Evolutionary conservation across 495 filamentous ascomycete genomes (phyloP), one percentile per base, ranked within the genome.

Genomic region (Annulohypoxylon moriforme): DNA sequence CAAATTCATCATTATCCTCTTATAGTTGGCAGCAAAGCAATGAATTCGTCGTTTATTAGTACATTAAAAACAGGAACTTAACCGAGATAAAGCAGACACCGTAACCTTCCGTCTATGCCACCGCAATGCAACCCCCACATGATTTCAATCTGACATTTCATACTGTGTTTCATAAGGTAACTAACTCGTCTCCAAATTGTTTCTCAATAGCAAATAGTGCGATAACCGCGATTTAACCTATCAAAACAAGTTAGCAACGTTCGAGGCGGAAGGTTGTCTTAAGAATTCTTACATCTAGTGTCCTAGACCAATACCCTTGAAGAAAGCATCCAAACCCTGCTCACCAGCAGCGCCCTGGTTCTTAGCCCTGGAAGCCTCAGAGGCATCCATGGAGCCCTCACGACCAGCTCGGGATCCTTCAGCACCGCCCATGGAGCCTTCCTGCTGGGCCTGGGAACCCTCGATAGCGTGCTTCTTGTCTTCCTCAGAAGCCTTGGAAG

Each of bases 271-370:
- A n/a, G n/a, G n/a, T n/a, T n/a, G n/a, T n/a, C n/a, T n/a, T n/a
- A 13, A 14, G 14, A 27, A 31, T 6, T n/a, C 31, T 36, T 66
- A 65, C 66, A 36, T 67, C 64, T 68, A 75, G 13, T 57, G 33
- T 9, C 61, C 67, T 16, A 44, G 36, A 18, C 36, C 44, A 7
- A 69, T 49, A 14, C 53, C 55, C 18, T 60, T 64, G 36, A 76
- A 58, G 22, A 74, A 8, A 13, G 59, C 69, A 27, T 20, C n/a
- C 13, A 72, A 18, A n/a, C 49, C 49, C 13, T 29, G 27, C 38
- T 70, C 34, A 10, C 33, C 31, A 14, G 24, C n/a, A 11, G 22
- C 47, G 1, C 36, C 36, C 44, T 38, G 18, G 2, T 46, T 14
- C 68, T 60, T 55, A 14, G 25, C 25, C 40, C 22, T 31, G 16